Base-by-base conservation (phyloP, 805 yeast genomes). In the Vanderwaltozyma verrucispora region DNA sequence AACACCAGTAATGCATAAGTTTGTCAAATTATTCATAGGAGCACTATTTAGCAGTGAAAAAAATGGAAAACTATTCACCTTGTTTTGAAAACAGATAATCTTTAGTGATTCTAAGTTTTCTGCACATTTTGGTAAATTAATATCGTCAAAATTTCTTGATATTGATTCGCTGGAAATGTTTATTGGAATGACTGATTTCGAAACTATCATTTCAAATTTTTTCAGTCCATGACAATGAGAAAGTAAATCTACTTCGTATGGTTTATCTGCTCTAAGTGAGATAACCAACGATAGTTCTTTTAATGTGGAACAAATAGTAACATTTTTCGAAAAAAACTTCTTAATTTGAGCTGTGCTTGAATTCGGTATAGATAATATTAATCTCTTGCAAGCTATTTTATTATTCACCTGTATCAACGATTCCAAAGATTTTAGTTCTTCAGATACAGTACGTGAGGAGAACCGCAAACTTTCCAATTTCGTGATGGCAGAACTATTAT, bases 1-100 rank as follows among this genome's bases (percentile, higher is more conserved):
- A 8, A 42, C 52, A 16, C 57, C 59, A 3, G 51, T 41, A 3
- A 55, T 42, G 29, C 40, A 46, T 20, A 54, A 25, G 17, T 38
- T 44, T 23, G 35, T 31, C 9, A 53, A 29, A 16, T 34, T 35
- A 9, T 35, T 33, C 23, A 36, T 30, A 9, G 39, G 39, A n/a
- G 36, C 38, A 26, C 33, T 29, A 5, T 38, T 26, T 13, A 47
- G 37, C 9, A 48, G 15, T 13, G 49, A 25, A 16, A 35, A 18
- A 19, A 51, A 37, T 13, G 54, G 52, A 26, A 48, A 47, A 4
- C 36, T 30, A 12, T 41, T 44, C 8, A 50, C 46, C 27, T 41
- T 51, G 18, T 30, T 40, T 18, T 40, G 33, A 28, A 48, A 49
- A 40, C 59, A 55, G 17, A 49, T 45, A 21, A 55, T 21, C 27